phyloP scores from a whole-genome alignment of 768 basidiomycete species.

The Hemileccinum impolitum region DNA sequence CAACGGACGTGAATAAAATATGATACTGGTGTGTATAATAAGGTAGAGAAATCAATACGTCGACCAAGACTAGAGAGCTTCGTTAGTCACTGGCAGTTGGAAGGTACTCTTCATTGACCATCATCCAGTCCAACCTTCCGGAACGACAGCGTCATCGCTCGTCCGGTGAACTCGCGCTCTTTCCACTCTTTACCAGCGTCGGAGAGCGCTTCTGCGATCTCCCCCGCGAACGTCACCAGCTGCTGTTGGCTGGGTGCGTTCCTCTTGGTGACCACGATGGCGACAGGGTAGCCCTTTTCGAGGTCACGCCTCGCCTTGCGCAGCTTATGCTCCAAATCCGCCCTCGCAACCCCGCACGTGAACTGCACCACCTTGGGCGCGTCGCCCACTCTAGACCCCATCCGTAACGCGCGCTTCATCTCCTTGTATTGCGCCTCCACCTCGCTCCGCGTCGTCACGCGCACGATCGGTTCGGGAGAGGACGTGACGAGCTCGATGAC shows the following conservation, averaged over 20 bases:
- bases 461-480: conserved; percentile 56
- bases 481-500: conserved; percentile 55
- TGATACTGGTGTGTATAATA: conserved; percentile 25
- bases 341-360: conserved; percentile 58
- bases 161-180: conserved; percentile 36
- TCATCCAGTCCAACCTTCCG: too few relatives aligned
- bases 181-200: conserved; percentile 58
- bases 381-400: conserved; percentile 26
- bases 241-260: conserved; percentile 34
- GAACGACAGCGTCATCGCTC: conserved; percentile 42
- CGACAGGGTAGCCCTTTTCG: conserved; percentile 55
- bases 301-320: conserved; percentile 55
- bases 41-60: conserved; percentile 9
- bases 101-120: too few relatives aligned
- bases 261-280: conserved; percentile 55
- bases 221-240: conserved; percentile 43
- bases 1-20: conserved; percentile 26
- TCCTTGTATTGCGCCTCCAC: conserved; percentile 38
- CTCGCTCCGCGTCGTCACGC: conserved; percentile 47
- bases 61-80: too few relatives aligned
- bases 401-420: conserved; percentile 33
- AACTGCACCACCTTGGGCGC: conserved; percentile 67
- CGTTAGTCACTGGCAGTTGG: too few relatives aligned
- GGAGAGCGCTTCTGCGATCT: conserved; percentile 39
- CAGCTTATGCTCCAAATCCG: conserved; percentile 66